A percentile compares a stretch with the other conserved stretches of the same genome.
These are phyloP conservation scores for Scutellaria minor DNA, from an alignment of 257 asterid genomes.

Conservation along the genomic window DNA sequence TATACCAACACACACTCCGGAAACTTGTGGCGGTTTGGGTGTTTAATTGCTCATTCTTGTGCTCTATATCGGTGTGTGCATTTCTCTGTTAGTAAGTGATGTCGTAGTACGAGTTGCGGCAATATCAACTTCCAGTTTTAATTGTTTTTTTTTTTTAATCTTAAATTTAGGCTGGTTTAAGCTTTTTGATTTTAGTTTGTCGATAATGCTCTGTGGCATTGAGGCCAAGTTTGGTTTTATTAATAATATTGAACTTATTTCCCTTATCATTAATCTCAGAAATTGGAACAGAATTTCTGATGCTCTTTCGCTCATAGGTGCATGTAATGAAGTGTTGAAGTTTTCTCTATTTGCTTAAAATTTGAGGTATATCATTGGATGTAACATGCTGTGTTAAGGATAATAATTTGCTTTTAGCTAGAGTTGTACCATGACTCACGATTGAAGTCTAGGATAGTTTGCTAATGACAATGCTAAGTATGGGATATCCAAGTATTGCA, in stretches of 20 bases:
- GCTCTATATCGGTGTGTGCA: constrained; percentile 8
- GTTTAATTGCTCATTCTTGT: constrained; percentile 11
- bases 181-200: background rate
- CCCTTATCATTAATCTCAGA: constrained; percentile 11
- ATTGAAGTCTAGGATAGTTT: constrained; percentile 2
- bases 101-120: constrained; percentile 19
- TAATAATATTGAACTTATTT: background rate
- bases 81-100: constrained; percentile 13
- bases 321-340: background rate
- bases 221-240: background rate
- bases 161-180: constrained; percentile 5
- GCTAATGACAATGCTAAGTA: constrained; percentile 20
- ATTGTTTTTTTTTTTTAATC: background rate
- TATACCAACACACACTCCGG: constrained; percentile 15
- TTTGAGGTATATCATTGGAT: background rate
- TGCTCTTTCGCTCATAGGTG: constrained; percentile 19
- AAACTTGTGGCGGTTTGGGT: constrained; percentile 15
- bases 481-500: constrained; percentile 21
- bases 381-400: constrained; percentile 5
- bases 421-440: background rate
- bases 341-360: constrained; percentile 7
- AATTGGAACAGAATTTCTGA: constrained; percentile 22
- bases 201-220: constrained; percentile 6
- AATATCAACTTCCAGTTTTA: background rate
- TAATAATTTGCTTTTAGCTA: background rate